Percentiles rank a stretch among this genome's conserved stretches.
Evolutionary conservation across 2,329 filamentous ascomycete species (phyloP).

Genomic region (Simplicillium sp.): DNA sequence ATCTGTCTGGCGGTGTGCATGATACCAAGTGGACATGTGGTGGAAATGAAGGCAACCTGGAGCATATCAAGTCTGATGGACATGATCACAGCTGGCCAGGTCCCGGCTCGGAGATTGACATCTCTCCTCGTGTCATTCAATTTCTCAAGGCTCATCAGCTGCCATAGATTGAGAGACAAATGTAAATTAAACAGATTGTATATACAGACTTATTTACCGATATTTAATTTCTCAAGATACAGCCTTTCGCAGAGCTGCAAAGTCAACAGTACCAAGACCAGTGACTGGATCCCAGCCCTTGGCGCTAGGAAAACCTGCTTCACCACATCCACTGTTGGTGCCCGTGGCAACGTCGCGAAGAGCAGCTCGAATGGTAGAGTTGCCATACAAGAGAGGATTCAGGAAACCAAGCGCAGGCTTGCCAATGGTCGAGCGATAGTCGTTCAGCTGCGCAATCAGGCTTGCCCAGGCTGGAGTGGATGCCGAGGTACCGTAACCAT

Average conservation of each 20-base stretch:
- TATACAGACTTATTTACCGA: too few species aligned
- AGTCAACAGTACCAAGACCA: slow-evolving; percentile 1
- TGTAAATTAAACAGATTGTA: too few species aligned
- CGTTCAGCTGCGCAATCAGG: slow-evolving; percentile 1
- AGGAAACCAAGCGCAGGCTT: not conserved
- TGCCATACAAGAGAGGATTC: slow-evolving; percentile 2
- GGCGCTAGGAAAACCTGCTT: not conserved
- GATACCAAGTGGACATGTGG: slow-evolving; percentile 10
- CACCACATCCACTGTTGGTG: slow-evolving; percentile 1
- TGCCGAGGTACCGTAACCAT: slow-evolving; percentile 2
- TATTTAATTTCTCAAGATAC: too few species aligned
- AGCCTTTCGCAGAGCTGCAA: not conserved
- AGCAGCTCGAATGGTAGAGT: not conserved
- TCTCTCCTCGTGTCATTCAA: not conserved
- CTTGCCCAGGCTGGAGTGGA: not conserved
- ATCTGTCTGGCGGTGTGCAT: slow-evolving; percentile 6
- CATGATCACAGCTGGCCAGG: slow-evolving; percentile 9
- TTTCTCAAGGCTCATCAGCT: too few species aligned
- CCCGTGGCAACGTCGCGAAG: not conserved
- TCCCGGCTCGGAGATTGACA: not conserved
- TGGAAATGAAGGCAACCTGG: slow-evolving; percentile 7
- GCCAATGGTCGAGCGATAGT: slow-evolving; percentile 1
- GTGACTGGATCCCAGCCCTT: slow-evolving; percentile 3
- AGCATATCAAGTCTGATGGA: slow-evolving; percentile 11
- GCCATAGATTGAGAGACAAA: too few species aligned